Conservation (phyloP, 1,139 yeast genomes). For the Hansenula sp. region DNA sequence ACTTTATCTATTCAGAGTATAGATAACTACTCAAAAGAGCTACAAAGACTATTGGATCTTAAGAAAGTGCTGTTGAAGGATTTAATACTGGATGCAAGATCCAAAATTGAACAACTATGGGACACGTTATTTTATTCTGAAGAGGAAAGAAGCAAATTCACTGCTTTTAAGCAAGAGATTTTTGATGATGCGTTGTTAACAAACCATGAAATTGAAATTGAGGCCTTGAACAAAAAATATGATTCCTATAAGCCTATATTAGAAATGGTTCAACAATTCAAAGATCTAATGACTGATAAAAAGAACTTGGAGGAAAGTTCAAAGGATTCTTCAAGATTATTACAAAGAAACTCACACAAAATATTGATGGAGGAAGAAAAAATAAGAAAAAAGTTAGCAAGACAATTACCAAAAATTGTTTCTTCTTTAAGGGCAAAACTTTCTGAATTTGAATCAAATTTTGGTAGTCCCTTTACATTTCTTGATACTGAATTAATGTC, state of each 20-base stretch:
- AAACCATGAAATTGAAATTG: conserved; percentile 61
- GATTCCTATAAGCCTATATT: conserved; percentile 54
- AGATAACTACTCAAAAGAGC: conserved; percentile 41
- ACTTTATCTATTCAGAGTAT: conserved; percentile 23
- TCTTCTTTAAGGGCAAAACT: conserved; percentile 46
- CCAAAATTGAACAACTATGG: conserved; percentile 60
- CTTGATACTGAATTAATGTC: conserved; percentile 38
- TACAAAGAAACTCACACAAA: conserved; percentile 74
- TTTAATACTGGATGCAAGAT: conserved; percentile 60
- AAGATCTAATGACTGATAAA: conserved; percentile 57
- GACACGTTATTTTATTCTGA: conserved; percentile 52
- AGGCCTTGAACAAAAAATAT: conserved; percentile 43
- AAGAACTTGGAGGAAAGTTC: conserved; percentile 60
- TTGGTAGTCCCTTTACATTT: conserved; percentile 31
- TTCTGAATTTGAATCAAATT: conserved; percentile 39
- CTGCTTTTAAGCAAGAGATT: conserved; percentile 23
- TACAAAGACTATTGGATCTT: conserved; percentile 51
- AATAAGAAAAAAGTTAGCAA: conserved; percentile 60
- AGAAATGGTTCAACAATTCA: conserved; percentile 47
- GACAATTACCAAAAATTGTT: conserved; percentile 62
- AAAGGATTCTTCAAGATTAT: conserved; percentile 74
- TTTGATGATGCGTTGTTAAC: conserved; percentile 50
- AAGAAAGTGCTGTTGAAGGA: conserved; percentile 63
- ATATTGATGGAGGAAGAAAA: conserved; percentile 78
- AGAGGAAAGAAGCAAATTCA: conserved; percentile 36